Evolutionary conservation across 2,329 filamentous ascomycete genomes (phyloP), one percentile per base, ranked within the genome.

Genomic region (Simplicillium sp.): DNA sequence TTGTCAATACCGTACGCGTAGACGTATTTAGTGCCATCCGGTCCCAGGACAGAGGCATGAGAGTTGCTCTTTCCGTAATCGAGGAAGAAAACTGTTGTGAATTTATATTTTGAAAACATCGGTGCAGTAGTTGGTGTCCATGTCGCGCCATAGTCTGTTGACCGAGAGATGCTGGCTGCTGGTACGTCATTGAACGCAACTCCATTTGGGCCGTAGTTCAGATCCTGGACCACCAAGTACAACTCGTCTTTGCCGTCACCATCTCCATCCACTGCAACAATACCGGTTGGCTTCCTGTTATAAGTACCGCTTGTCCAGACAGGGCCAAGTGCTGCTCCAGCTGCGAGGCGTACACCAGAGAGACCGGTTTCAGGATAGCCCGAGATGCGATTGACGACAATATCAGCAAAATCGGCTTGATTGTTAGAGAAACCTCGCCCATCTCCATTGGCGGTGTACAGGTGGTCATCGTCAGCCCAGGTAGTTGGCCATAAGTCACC

Each of bases 41-140:
- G 17, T 16, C 39, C 39, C 3, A 41, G 34, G 13, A 41, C 39
- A 6, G 35, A 41, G n/a, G 39, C 39, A n/a, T 33, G 39, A 11
- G 39, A 11, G n/a, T 41, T 36, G 25, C 39, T 41, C 35, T 41
- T 41, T 16, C 39, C 39, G 16, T 31, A 41, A 25, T 41, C 39
- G 16, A 41, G 39, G 33, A 41, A 41, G 20, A 36, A 41, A 3
- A 41, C 34, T 3, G 39, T 41, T 16, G 39, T 41, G 13, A 41
- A 41, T 13, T 34, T 37, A 15, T 37, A 36, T 16, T 41, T 37
- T n/a, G 39, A 12, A 29, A 41, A 41, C 39, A 41, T 41, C 4
- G 39, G 33, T 17, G 39, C 11, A 14, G 36, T 9, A 16, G 39
- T 41, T n/a, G 39, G 33, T 13, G 39, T 41, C 39, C 39, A 41